A percentile compares a stretch with the other conserved stretches of the same genome.
Evolutionary conservation across 2,329 filamentous ascomycete genomes (phyloP).

Genomic region (Amauroascus verrucosus): DNA sequence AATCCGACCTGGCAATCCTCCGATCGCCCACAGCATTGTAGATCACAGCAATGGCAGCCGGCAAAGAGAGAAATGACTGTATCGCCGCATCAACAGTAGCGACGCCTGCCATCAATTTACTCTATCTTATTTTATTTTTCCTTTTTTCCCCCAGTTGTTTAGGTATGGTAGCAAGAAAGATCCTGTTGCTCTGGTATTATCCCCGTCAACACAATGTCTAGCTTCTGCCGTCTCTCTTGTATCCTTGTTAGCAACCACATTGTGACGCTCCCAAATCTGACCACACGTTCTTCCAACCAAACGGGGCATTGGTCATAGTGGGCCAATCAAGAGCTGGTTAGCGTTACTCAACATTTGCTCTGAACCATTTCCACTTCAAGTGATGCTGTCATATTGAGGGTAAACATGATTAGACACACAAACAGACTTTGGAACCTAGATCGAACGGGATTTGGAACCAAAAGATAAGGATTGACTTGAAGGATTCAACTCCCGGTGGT

Average conservation of each 20-base stretch:
- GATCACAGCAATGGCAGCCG: conserved; percentile 4
- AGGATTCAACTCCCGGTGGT: too few species aligned
- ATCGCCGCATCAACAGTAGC: conserved; percentile 3
- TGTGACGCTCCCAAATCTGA: neutral
- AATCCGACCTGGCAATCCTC: conserved; percentile 7
- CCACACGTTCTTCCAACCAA: neutral
- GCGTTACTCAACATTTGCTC: neutral
- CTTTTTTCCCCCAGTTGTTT: too few species aligned
- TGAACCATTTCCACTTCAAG: neutral
- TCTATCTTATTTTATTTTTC: too few species aligned
- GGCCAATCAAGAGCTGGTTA: neutral
- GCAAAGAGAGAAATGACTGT: conserved; percentile 4
- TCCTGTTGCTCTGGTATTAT: too few species aligned
- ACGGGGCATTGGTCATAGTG: neutral
- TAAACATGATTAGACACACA: neutral
- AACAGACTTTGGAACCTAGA: too few species aligned
- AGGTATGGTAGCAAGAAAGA: too few species aligned
- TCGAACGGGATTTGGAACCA: too few species aligned
- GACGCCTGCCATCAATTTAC: neutral
- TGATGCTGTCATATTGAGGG: neutral
- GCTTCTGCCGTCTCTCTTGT: neutral
- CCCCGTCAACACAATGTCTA: too few species aligned
- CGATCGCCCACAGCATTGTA: conserved; percentile 9
- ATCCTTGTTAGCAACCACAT: neutral
- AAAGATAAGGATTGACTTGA: too few species aligned